Evolutionary conservation across 768 basidiomycete genomes (phyloP).

Genomic region (Boletus vinaceobasis): DNA sequence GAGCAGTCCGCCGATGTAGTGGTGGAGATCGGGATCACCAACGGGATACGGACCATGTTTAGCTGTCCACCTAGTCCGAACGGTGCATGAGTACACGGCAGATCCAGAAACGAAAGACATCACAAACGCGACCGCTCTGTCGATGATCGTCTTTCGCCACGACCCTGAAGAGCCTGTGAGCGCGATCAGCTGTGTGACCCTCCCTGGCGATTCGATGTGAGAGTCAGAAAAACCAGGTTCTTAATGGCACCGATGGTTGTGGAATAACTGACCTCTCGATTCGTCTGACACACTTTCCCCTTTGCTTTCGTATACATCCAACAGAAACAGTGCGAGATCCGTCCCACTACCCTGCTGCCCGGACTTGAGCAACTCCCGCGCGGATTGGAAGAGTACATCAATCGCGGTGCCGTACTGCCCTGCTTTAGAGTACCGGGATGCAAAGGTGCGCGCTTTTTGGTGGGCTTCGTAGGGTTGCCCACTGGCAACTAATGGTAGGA

Average conservation of each 20-base stretch:
- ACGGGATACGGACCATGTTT: constrained; percentile 75
- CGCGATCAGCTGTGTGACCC: constrained; percentile 88
- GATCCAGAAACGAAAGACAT: constrained; percentile 5
- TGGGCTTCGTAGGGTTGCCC: constrained; percentile 89
- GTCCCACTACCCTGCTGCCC: constrained; percentile 88
- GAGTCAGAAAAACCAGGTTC: not conserved
- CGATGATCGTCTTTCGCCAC: constrained; percentile 90
- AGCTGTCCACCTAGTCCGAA: constrained; percentile 78
- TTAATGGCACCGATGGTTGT: not conserved
- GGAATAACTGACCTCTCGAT: constrained; percentile 61
- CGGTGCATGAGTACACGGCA: constrained; percentile 16
- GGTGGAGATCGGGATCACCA: constrained; percentile 85
- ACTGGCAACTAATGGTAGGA: constrained; percentile 64
- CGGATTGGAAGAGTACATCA: constrained; percentile 89
- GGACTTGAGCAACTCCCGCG: constrained; percentile 82
- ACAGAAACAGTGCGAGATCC: constrained; percentile 74
- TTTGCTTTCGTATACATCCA: constrained; percentile 80
- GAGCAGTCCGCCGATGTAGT: constrained; percentile 86
- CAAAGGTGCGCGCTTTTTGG: constrained; percentile 95
- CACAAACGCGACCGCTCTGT: constrained; percentile 77
- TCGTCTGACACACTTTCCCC: constrained; percentile 72
- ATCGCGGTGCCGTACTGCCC: constrained; percentile 82
- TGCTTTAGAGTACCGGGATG: constrained; percentile 80
- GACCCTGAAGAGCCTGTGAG: constrained; percentile 72
- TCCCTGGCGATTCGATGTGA: constrained; percentile 45